Percentiles rank a stretch among this genome's conserved stretches.
phyloP scores from a whole-genome alignment of 1,284 basidiomycete genomes.

The Inonotus obliquus region DNA sequence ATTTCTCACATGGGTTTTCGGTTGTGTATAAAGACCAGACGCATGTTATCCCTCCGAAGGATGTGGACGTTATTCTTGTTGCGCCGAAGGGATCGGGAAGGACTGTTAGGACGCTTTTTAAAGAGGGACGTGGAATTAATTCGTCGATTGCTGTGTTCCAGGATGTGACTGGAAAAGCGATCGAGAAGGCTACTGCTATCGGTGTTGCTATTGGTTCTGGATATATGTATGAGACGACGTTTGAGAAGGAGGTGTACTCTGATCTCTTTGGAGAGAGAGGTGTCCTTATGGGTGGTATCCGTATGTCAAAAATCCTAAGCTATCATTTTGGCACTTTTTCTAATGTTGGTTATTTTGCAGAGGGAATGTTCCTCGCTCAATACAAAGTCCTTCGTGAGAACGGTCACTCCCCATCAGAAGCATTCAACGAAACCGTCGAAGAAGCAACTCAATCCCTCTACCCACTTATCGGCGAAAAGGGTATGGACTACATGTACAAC shows the following conservation, averaged over 20 bases:
- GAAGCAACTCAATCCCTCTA: conserved; percentile 99
- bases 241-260: conserved; percentile 99
- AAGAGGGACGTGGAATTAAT: conserved; percentile 98
- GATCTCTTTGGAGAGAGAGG: conserved; percentile 99
- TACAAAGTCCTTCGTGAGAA: conserved; percentile 99
- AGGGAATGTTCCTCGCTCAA: conserved; percentile 99
- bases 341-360: conserved; percentile 33
- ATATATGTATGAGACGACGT: conserved; percentile 98
- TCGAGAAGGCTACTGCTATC: conserved; percentile 95
- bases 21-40: conserved; percentile 98
- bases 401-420: conserved; percentile 96
- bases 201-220: conserved; percentile 96
- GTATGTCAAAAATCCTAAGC: conserved; percentile 39
- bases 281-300: conserved; percentile 99
- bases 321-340: background rate
- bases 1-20: conserved; percentile 99
- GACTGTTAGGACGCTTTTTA: conserved; percentile 99
- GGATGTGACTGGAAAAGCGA: conserved; percentile 96
- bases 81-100: conserved; percentile 99
- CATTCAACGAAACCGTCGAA: conserved; percentile 99
- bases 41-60: conserved; percentile 84
- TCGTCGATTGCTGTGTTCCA: conserved; percentile 84
- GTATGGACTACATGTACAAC: conserved; percentile 99
- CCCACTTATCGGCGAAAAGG: conserved; percentile 93
- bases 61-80: conserved; percentile 98